These are phyloP conservation scores for Pseudocercospora macadamiae DNA, from an alignment of 2,329 filamentous ascomycete genomes.

Conservation along the genomic window DNA sequence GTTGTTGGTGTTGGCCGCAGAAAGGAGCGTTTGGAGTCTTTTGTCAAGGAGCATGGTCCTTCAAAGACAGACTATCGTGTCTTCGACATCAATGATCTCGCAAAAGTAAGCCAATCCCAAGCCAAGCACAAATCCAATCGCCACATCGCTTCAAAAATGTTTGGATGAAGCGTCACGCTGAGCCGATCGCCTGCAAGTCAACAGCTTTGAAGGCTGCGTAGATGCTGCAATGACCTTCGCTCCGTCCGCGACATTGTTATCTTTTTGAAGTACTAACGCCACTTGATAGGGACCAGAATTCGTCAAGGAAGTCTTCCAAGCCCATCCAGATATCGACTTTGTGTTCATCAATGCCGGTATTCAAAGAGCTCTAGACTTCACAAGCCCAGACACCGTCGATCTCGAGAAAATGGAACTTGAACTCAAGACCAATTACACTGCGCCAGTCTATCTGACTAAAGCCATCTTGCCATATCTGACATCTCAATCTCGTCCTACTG, in stretches of 20 bases:
- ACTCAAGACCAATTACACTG: slow-evolving; percentile 36
- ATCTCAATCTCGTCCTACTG: slow-evolving; percentile 7
- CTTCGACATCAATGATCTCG: slow-evolving; percentile 57
- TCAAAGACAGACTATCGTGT: slow-evolving; percentile 41
- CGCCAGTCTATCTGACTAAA: slow-evolving; percentile 20
- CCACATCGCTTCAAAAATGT: no score
- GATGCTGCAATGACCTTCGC: no score
- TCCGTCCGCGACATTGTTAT: no score
- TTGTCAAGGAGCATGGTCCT: slow-evolving; percentile 49
- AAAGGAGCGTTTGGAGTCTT: slow-evolving; percentile 55
- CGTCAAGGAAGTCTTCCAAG: slow-evolving; percentile 44
- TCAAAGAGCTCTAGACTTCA: slow-evolving; percentile 54
- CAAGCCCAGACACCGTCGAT: slow-evolving; percentile 52
- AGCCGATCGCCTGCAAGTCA: no score
- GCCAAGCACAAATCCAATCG: no score
- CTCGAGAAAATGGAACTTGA: slow-evolving; percentile 49
- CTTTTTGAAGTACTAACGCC: neutral
- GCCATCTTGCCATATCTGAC: slow-evolving; percentile 17
- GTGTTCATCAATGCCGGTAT: slow-evolving; percentile 57
- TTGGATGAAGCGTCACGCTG: no score
- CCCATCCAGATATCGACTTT: slow-evolving; percentile 55
- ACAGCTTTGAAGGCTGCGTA: neutral
- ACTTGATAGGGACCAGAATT: slow-evolving; percentile 48
- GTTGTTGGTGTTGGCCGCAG: slow-evolving; percentile 56
- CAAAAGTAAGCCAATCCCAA: slow-evolving; percentile 31